phyloP scores from a whole-genome alignment of 2,329 filamentous ascomycete species.

The Fusarium buharicum region DNA sequence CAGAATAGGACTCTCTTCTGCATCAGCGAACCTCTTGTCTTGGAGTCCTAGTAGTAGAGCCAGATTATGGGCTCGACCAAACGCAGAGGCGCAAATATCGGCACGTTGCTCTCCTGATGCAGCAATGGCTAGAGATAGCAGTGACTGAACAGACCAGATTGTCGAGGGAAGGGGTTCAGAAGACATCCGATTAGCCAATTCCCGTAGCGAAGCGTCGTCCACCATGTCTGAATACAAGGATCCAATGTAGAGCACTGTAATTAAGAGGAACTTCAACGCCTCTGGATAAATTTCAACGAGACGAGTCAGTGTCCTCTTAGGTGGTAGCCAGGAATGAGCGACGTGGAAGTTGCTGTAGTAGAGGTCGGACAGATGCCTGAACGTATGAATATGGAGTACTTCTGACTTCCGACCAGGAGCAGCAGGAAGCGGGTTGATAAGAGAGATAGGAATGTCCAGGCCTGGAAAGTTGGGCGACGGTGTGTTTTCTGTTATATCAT shows the following conservation, averaged over 20 bases:
- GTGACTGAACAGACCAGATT: constrained; percentile 41
- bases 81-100: constrained; percentile 4
- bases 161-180: constrained; percentile 11
- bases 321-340: constrained; percentile 40
- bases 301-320: constrained; percentile 21
- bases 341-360: constrained; percentile 42
- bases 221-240: constrained; percentile 30
- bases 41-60: constrained; percentile 36
- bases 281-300: constrained; percentile 10
- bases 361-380: constrained; percentile 27
- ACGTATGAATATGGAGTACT: background rate
- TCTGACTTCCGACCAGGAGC: constrained; percentile 18
- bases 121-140: constrained; percentile 36
- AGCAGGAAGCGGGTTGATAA: constrained; percentile 6
- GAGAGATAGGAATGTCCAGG: constrained; percentile 1
- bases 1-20: constrained; percentile 18
- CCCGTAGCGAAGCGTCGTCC: constrained; percentile 19
- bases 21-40: constrained; percentile 32
- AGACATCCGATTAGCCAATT: constrained; percentile 31
- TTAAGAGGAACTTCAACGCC: constrained; percentile 16
- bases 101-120: constrained; percentile 22
- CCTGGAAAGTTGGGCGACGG: constrained; percentile 21
- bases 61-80: constrained; percentile 25
- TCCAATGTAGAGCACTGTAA: constrained; percentile 37
- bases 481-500: constrained; percentile 11